A percentile compares a stretch with the other conserved stretches of the same genome.
These are phyloP conservation scores for Cerioporus squamosus DNA, from an alignment of 1,284 basidiomycete species.

Conservation along the genomic window DNA sequence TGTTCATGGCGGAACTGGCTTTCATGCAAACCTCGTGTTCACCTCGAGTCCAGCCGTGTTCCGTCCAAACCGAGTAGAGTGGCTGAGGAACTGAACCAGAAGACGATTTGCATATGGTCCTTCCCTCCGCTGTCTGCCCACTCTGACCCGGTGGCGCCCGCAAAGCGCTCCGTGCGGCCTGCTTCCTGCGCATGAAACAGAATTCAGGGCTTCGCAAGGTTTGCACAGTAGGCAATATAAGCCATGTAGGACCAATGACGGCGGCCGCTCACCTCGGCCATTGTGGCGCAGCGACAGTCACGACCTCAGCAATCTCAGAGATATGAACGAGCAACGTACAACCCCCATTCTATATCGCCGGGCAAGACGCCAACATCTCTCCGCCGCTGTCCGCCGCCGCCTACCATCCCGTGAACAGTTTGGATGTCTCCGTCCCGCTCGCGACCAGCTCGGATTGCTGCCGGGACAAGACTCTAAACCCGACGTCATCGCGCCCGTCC, in stretches of 20 bases:
- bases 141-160: too few relatives aligned
- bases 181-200: too few relatives aligned
- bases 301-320: too few relatives aligned
- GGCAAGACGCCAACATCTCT: too few relatives aligned
- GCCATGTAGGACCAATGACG: too few relatives aligned
- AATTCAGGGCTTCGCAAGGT: too few relatives aligned
- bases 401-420: conserved; percentile 31
- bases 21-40: conserved; percentile 3
- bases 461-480: conserved; percentile 23
- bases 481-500: conserved; percentile 26
- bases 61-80: background rate
- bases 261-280: too few relatives aligned
- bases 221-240: too few relatives aligned
- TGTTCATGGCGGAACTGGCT: conserved; percentile 8
- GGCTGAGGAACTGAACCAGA: background rate
- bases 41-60: background rate
- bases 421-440: conserved; percentile 26
- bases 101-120: conserved; percentile 2
- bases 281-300: too few relatives aligned
- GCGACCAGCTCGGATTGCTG: conserved; percentile 20
- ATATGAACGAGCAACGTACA: too few relatives aligned
- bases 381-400: background rate
- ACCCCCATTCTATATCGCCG: too few relatives aligned
- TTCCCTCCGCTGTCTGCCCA: conserved; percentile 1
- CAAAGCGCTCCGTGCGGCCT: too few relatives aligned